Percentiles rank a stretch among this genome's conserved stretches.
These are phyloP conservation scores for Delphinella strobiligena DNA, from an alignment of 2,329 filamentous ascomycete species.

Conservation along the genomic window DNA sequence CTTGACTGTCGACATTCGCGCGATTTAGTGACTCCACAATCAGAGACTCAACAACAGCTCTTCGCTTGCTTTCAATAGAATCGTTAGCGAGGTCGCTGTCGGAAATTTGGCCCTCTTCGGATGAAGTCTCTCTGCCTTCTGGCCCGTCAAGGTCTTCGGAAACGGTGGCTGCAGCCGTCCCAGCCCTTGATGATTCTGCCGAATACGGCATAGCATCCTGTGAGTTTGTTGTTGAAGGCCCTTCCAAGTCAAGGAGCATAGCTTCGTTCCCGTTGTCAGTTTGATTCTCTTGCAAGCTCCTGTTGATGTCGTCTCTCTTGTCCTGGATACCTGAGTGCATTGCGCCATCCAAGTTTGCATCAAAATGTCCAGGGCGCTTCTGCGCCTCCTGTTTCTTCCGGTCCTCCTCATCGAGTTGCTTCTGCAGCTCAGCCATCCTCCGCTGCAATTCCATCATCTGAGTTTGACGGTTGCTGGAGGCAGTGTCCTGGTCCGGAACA, in stretches of 20 bases:
- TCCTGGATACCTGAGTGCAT: conserved; percentile 32
- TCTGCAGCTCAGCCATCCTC: conserved; percentile 31
- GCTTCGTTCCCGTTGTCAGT: too few species aligned
- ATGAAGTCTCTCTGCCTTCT: neutral
- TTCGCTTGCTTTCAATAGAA: too few species aligned
- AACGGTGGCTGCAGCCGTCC: too few species aligned
- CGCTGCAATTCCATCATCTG: conserved; percentile 15
- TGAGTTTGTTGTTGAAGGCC: too few species aligned
- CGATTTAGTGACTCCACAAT: neutral
- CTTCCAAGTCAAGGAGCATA: too few species aligned
- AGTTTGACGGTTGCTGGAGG: conserved; percentile 11
- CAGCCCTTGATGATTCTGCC: too few species aligned
- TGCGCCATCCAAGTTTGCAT: conserved; percentile 35
- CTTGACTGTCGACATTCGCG: neutral
- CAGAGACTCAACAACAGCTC: too few species aligned
- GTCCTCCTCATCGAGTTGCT: conserved; percentile 27
- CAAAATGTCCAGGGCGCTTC: conserved; percentile 35
- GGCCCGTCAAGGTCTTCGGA: too few species aligned
- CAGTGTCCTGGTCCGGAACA: conserved; percentile 9
- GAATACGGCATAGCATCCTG: too few species aligned
- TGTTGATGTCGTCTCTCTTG: conserved; percentile 24
- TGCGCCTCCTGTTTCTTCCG: conserved; percentile 19
- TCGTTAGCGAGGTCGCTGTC: neutral
- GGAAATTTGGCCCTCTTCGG: neutral
- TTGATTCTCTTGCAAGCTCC: too few species aligned